phyloP scores from a whole-genome alignment of 192 early-diverging fungal species.

The Chytriomyces hyalinus region DNA sequence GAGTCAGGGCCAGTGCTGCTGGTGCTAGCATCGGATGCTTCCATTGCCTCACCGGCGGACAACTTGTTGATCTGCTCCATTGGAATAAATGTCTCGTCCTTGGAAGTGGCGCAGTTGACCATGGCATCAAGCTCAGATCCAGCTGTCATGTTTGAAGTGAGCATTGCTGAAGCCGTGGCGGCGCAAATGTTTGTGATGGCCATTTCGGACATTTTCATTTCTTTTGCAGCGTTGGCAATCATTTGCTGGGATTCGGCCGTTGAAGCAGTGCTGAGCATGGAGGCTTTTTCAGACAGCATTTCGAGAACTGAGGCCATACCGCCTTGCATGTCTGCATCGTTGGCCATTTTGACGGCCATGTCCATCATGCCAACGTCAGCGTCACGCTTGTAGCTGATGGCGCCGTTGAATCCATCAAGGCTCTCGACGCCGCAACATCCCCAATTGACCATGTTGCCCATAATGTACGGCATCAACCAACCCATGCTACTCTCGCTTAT shows the following conservation, averaged over 20 bases:
- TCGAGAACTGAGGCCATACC: background rate
- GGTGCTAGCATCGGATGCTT: no score
- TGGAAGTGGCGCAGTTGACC: slow-evolving; percentile 1
- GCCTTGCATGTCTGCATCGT: background rate
- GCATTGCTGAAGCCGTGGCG: background rate
- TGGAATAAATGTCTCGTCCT: background rate
- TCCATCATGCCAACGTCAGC: background rate
- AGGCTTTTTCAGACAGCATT: background rate
- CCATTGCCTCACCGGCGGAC: no score
- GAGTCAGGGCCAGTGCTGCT: no score
- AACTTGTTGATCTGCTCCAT: no score
- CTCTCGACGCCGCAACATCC: background rate
- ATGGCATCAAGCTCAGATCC: background rate
- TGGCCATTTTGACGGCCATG: background rate
- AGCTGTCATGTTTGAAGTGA: background rate
- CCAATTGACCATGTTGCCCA: background rate
- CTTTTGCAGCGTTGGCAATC: background rate
- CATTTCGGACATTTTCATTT: background rate
- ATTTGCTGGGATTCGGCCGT: background rate
- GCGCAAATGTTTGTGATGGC: background rate
- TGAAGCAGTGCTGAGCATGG: background rate
- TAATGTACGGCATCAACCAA: background rate
- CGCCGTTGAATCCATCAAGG: background rate
- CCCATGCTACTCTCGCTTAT: background rate
- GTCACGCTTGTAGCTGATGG: background rate